These are phyloP conservation scores for Penicillium griseofulvum DNA, from an alignment of 2,329 filamentous ascomycete genomes.

Conservation along the genomic window DNA sequence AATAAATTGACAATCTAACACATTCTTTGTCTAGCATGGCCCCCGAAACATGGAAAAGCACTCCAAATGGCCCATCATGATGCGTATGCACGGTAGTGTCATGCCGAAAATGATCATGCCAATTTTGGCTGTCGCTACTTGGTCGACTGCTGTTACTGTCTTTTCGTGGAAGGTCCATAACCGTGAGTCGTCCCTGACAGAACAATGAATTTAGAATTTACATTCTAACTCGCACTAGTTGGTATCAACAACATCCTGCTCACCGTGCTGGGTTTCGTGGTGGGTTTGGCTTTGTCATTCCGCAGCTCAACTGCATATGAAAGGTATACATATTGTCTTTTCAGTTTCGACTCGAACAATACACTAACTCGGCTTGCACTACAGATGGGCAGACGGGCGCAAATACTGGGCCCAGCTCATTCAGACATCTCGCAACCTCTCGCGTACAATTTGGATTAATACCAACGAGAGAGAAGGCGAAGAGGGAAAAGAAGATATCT, in stretches of 20 bases:
- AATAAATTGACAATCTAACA: neutral
- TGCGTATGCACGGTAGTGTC: slow-evolving; percentile 74
- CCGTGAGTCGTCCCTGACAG: slow-evolving; percentile 26
- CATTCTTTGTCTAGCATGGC: slow-evolving; percentile 24
- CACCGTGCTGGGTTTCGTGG: slow-evolving; percentile 77
- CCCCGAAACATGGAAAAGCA: slow-evolving; percentile 70
- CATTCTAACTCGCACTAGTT: slow-evolving; percentile 30
- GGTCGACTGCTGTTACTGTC: slow-evolving; percentile 65
- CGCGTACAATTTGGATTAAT: slow-evolving; percentile 80
- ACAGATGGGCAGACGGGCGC: slow-evolving; percentile 59
- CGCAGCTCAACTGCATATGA: slow-evolving; percentile 76
- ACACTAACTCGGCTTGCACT: neutral
- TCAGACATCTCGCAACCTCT: slow-evolving; percentile 56
- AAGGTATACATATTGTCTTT: slow-evolving; percentile 40
- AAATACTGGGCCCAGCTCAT: slow-evolving; percentile 61
- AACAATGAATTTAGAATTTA: neutral
- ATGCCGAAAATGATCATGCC: slow-evolving; percentile 72
- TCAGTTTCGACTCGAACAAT: neutral
- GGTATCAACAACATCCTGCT: slow-evolving; percentile 67
- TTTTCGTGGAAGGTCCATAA: slow-evolving; percentile 50
- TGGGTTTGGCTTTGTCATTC: slow-evolving; percentile 75
- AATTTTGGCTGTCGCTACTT: slow-evolving; percentile 59
- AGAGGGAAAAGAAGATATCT: slow-evolving; percentile 62
- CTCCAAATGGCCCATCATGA: slow-evolving; percentile 72
- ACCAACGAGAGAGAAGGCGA: slow-evolving; percentile 59